Base-by-base conservation (phyloP, 192 early-diverging fungal genomes). In the Backusella macrospora region DNA sequence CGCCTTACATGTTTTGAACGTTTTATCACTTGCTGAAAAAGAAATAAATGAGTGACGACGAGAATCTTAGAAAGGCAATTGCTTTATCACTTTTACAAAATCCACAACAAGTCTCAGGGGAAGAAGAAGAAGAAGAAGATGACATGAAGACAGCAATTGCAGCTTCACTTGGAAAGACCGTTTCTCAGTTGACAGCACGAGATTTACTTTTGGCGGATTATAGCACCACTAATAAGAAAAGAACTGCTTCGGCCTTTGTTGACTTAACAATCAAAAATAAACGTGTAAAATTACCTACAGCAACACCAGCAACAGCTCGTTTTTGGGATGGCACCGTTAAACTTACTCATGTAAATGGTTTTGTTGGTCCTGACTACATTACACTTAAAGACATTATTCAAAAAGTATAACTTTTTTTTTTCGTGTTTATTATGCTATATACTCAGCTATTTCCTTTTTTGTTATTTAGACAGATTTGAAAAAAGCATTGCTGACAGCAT, bases 401-500 rank as follows among this genome's bases (percentile, higher is more conserved):
- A 42, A 80, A 78, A 63, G 80, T 71, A 73, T 37, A 0, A 23
- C 7, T 14, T 43, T 42, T 40, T 42, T 66, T 18, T 18, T 47
- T 26, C 45, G 37, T 15, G 8, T 37, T 62, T 68, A 10, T 66
- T 18, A 49, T 65, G 29, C 29, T 34, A 34, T 34, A 34, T 34
- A 34, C 29, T 34, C 29, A 34, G 29, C 29, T 2, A 34, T 34
- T 34, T 34, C 29, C 29, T 71, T 43, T 39, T 29, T 73, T 29
- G 15, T 38, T 10, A 7, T 52, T 29, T 66, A 73, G 68, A 38
- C 75, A 1, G 48, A 72, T 23, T 42, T 87, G 15, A 52, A 81
- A 29, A 89, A 89, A 45, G 88, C 87, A 6, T 62, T 89, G 1
- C 29, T 92, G 34, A 86, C 88, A 5, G 83, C 89, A 0, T 87